phyloP scores from a whole-genome alignment of 2,329 filamentous ascomycete species.

The Alternaria burnsii region DNA sequence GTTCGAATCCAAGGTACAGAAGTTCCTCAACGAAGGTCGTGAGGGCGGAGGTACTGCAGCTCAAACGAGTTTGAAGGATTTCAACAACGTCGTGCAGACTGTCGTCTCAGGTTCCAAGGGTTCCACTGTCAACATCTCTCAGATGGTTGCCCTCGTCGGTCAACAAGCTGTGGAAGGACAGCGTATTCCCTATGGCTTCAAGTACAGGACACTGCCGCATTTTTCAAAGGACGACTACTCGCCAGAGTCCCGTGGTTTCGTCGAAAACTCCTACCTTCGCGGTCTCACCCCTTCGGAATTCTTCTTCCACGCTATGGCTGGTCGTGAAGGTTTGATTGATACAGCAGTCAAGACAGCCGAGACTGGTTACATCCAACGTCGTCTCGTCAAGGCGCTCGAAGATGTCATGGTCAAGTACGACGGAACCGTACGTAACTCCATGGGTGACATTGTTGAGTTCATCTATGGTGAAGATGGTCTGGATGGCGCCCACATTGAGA shows the following conservation, averaged over 20 bases:
- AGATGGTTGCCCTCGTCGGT: slow-evolving; percentile 98
- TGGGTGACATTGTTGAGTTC: slow-evolving; percentile 97
- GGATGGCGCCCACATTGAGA: slow-evolving; percentile 92
- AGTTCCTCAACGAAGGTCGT: slow-evolving; percentile 92
- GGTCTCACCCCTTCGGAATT: slow-evolving; percentile 95
- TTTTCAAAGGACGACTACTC: slow-evolving; percentile 99
- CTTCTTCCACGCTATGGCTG: slow-evolving; percentile 99
- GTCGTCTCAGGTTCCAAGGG: slow-evolving; percentile 97
- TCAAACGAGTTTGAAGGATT: slow-evolving; percentile 89
- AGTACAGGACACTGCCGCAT: slow-evolving; percentile 94
- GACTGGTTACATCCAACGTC: slow-evolving; percentile 98
- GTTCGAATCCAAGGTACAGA: slow-evolving; percentile 96
- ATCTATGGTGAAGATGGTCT: slow-evolving; percentile 97
- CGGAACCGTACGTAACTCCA: slow-evolving; percentile 93
- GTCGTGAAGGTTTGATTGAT: slow-evolving; percentile 99
- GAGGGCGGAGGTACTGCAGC: slow-evolving; percentile 94
- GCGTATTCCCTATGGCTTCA: slow-evolving; percentile 99
- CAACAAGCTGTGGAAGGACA: slow-evolving; percentile 99
- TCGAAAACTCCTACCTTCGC: slow-evolving; percentile 97
- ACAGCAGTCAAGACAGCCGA: slow-evolving; percentile 99
- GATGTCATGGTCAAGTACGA: slow-evolving; percentile 98
- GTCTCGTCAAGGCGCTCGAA: slow-evolving; percentile 96
- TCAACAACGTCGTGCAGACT: slow-evolving; percentile 97
- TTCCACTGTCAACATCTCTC: slow-evolving; percentile 98
- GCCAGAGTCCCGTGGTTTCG: slow-evolving; percentile 94